Evolutionary conservation across 768 basidiomycete genomes (phyloP).

Genomic region (Rubroboletus satanas): DNA sequence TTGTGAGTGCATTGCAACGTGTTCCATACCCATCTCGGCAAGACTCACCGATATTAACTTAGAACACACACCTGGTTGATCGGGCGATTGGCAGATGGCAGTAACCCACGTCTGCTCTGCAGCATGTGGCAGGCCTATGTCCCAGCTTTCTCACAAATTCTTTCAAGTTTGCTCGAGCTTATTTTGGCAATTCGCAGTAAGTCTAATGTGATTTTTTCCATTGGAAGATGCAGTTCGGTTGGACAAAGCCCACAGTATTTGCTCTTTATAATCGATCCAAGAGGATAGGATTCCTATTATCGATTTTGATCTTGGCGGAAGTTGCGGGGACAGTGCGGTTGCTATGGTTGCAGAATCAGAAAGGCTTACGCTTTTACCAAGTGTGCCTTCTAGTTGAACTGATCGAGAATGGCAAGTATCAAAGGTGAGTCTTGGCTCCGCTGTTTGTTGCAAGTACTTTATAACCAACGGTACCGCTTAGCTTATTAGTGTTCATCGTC

Average conservation of each 20-base stretch:
- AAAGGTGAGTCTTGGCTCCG: slow-evolving; percentile 5
- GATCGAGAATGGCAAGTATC: not conserved
- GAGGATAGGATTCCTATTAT: slow-evolving; percentile 5
- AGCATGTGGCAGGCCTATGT: slow-evolving; percentile 11
- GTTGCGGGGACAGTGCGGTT: not conserved
- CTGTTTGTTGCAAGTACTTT: not conserved
- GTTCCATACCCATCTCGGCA: not conserved
- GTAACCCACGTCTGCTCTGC: slow-evolving; percentile 9
- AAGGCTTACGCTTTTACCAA: not conserved
- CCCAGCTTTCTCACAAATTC: not conserved
- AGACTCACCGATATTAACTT: not conserved
- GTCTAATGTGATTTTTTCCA: not conserved
- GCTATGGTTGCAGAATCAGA: not conserved
- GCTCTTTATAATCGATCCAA: slow-evolving; percentile 16
- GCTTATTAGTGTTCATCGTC: slow-evolving; percentile 10
- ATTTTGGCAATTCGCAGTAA: slow-evolving; percentile 18
- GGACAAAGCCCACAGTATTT: not conserved
- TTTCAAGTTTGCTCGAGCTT: slow-evolving; percentile 13
- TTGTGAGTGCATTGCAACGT: slow-evolving; percentile 11
- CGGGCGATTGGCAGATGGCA: slow-evolving; percentile 3
- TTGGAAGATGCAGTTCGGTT: not conserved
- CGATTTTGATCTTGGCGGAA: slow-evolving; percentile 3
- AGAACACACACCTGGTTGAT: slow-evolving; percentile 16
- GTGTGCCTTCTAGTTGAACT: slow-evolving; percentile 8
- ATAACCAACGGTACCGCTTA: not conserved